Evolutionary conservation across 176 grass and related monocot genomes (phyloP), one percentile per base, ranked within the genome.

Genomic region (Zoysia pacifica): DNA sequence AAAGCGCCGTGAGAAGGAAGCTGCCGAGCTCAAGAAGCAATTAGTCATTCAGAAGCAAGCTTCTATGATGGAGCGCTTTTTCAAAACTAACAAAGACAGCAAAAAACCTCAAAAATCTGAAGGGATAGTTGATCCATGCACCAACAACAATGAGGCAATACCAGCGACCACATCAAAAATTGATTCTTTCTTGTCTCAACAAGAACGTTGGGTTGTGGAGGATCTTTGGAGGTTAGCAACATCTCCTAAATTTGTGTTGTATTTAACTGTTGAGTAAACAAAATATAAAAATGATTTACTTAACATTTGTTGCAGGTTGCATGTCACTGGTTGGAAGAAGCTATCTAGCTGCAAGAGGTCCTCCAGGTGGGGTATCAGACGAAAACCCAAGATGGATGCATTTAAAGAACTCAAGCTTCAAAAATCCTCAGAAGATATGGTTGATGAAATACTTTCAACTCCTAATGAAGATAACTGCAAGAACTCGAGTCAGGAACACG

Each of bases 321-420:
- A 95, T 76, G 47, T 93, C 62, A 47, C 70, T 74, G 41, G 81
- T 54, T 99, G 96, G 96, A 87, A 78, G 73, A 93, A 86, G 58
- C 72, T 94, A 88, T 79, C 88, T 83, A 64, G 38, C 14, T 41
- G 74, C 38, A 95, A 76, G 55, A 89, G 82, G 83, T 83, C 79
- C 62, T 81, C 73, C 16, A 84, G 83, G 50, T 99, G 96, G 92
- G 96, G 92, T 79, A 87, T 91, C 40, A 89, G 96, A 67, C 58
- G 1, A 66, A 99, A 84, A 67, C 92, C 92, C 7, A 99, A 94
- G 71, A 87, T 75, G 66, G 85, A 91, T 39, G 80, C 86, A 18
- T 81, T 91, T 51, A 99, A 99, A 75, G 90, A 91, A 69, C 81
- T 99, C 19, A 95, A 93, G 86, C 87, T 99, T 75, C 92, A 89